phyloP scores from a whole-genome alignment of 2,329 filamentous ascomycete species.

The Apiospora phragmitis region DNA sequence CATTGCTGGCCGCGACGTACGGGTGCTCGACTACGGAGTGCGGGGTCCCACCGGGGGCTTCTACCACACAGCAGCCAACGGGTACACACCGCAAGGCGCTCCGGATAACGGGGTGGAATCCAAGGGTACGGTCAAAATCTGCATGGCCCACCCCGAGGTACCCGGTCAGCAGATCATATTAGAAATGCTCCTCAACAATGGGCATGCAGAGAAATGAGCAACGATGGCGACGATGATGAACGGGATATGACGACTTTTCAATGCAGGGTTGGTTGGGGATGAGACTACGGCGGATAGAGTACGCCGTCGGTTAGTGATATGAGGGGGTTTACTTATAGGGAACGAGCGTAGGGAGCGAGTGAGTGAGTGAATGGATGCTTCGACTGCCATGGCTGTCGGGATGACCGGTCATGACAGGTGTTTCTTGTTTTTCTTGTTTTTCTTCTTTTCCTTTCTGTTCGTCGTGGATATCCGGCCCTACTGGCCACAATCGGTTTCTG shows the following conservation, averaged over 20 bases:
- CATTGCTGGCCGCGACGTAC: constrained; percentile 86
- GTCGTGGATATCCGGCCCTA: constrained; percentile 6
- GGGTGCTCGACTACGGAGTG: constrained; percentile 84
- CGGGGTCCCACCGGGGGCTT: constrained; percentile 58
- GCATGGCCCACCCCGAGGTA: constrained; percentile 90
- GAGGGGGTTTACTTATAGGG: not conserved
- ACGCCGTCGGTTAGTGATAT: not conserved
- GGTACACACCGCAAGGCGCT: constrained; percentile 31
- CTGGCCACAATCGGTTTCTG: constrained; percentile 5
- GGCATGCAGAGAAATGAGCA: constrained; percentile 57
- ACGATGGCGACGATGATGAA: constrained; percentile 6
- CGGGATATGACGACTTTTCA: not conserved
- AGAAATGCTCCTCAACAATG: constrained; percentile 90
- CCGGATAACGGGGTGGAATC: constrained; percentile 45
- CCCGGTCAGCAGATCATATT: constrained; percentile 84
- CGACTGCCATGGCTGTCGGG: not conserved
- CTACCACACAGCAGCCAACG: constrained; percentile 27
- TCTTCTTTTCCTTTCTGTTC: not conserved
- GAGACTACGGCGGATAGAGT: not conserved
- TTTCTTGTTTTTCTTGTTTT: not conserved
- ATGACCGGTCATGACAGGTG: not conserved
- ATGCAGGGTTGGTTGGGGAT: not conserved
- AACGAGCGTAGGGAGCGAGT: not conserved
- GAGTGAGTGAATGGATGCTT: not conserved
- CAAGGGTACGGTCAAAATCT: constrained; percentile 85